These are phyloP conservation scores for Microsporum canis DNA, from an alignment of 2,329 filamentous ascomycete genomes.

Conservation along the genomic window DNA sequence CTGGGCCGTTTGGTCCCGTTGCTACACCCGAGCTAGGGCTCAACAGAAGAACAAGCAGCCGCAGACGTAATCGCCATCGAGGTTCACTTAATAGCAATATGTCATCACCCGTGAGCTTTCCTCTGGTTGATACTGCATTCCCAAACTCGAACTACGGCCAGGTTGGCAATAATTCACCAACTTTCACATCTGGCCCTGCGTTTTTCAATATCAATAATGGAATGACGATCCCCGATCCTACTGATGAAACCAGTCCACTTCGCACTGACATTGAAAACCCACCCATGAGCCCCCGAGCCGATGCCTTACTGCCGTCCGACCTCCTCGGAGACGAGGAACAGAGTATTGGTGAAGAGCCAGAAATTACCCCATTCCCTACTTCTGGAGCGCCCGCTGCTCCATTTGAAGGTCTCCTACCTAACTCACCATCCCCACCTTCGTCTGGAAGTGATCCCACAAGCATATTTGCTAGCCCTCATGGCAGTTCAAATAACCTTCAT, in stretches of 20 bases:
- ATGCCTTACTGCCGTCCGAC: conserved; percentile 50
- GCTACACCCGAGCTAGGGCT: conserved; percentile 34
- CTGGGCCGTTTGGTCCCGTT: conserved; percentile 31
- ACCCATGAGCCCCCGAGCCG: conserved; percentile 53
- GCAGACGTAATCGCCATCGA: conserved; percentile 34
- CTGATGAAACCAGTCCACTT: conserved; percentile 29
- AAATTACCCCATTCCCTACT: conserved; percentile 11
- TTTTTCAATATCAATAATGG: conserved; percentile 55
- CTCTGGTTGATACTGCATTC: conserved; percentile 31
- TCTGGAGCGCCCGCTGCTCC: conserved; percentile 17
- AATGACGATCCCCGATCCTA: conserved; percentile 43
- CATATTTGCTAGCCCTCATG: conserved; percentile 38
- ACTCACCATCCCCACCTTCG: conserved; percentile 36
- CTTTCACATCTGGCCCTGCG: conserved; percentile 39
- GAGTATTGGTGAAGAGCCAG: not conserved
- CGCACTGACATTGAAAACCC: conserved; percentile 46
- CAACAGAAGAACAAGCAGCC: conserved; percentile 30
- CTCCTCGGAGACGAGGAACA: conserved; percentile 47
- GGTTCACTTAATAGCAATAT: conserved; percentile 38
- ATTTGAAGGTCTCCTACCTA: conserved; percentile 26
- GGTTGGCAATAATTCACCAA: conserved; percentile 41
- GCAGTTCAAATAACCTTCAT: conserved; percentile 28
- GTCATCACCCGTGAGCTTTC: conserved; percentile 36
- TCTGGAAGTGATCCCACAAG: conserved; percentile 34
- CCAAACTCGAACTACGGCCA: conserved; percentile 37